phyloP scores from a whole-genome alignment of 352 stramenopile species.

The Globisporangium nodosum region DNA sequence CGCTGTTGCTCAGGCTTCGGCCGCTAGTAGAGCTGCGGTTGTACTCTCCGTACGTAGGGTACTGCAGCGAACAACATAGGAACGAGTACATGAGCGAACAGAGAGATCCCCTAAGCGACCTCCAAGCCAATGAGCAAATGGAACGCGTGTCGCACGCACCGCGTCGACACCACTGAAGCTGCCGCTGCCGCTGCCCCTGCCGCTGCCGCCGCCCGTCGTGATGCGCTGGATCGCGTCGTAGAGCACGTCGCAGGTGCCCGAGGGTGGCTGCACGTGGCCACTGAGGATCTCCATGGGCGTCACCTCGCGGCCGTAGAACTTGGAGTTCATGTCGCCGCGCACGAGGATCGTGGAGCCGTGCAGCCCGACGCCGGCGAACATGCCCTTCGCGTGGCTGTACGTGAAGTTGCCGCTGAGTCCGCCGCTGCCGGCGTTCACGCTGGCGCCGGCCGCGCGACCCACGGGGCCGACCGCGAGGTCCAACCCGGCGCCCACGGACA shows the following conservation, averaged over 20 bases:
- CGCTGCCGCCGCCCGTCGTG: slow-evolving; percentile 11
- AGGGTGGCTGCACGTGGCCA: slow-evolving; percentile 58
- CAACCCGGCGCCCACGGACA: slow-evolving; percentile 70
- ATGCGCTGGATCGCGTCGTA: slow-evolving; percentile 67
- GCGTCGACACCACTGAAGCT: not conserved
- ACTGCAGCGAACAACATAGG: slow-evolving; percentile 2
- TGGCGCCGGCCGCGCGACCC: slow-evolving; percentile 62
- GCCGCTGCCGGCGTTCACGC: slow-evolving; percentile 67
- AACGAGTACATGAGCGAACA: not conserved
- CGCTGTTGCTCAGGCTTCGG: slow-evolving; percentile 7
- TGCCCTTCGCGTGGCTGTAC: slow-evolving; percentile 81
- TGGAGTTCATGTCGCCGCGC: slow-evolving; percentile 76
- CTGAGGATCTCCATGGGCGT: slow-evolving; percentile 77
- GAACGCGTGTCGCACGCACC: slow-evolving; percentile 3
- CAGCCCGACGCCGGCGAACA: slow-evolving; percentile 71
- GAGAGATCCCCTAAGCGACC: not conserved
- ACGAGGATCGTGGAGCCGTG: slow-evolving; percentile 83
- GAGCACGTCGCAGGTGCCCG: slow-evolving; percentile 57
- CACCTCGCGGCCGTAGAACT: slow-evolving; percentile 82
- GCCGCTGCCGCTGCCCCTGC: not conserved
- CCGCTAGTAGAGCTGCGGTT: slow-evolving; percentile 4
- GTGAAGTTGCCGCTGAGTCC: slow-evolving; percentile 82
- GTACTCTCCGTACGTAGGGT: slow-evolving; percentile 15
- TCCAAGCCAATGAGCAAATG: not conserved
- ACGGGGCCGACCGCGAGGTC: slow-evolving; percentile 74